A percentile compares a stretch with the other conserved stretches of the same genome.
phyloP scores from a whole-genome alignment of 1,284 basidiomycete genomes.

The Vanrija pseudolonga region DNA sequence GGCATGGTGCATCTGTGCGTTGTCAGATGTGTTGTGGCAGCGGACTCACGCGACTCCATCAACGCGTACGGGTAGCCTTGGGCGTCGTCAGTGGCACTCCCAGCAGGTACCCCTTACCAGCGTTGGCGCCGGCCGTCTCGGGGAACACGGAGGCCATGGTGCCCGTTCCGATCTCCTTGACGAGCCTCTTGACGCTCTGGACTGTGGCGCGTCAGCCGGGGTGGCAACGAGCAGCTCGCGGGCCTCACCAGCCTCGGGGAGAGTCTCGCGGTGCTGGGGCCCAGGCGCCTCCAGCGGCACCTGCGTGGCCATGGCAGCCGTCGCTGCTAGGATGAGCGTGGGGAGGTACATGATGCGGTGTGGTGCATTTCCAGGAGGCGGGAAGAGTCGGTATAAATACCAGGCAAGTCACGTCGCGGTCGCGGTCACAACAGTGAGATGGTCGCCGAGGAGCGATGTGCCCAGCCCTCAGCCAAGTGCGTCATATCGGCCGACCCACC shows the following conservation, averaged over 20 bases:
- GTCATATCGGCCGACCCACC: no score
- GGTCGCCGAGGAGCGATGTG: no score
- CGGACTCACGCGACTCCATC: conserved; percentile 51
- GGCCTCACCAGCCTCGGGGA: conserved; percentile 29
- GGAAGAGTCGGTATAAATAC: no score
- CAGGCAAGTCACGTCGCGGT: no score
- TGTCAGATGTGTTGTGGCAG: conserved; percentile 2
- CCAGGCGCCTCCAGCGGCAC: not conserved
- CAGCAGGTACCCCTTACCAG: conserved; percentile 18
- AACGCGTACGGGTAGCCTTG: conserved; percentile 59
- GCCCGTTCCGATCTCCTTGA: conserved; percentile 27
- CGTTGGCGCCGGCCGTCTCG: conserved; percentile 16
- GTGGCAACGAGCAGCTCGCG: not conserved
- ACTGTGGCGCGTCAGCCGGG: conserved; percentile 5
- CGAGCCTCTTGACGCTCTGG: conserved; percentile 4
- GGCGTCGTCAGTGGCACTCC: conserved; percentile 1
- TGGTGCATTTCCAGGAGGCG: not conserved
- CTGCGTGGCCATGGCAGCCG: not conserved
- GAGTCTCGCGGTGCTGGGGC: conserved; percentile 22
- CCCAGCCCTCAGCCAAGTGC: no score
- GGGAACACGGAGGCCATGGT: conserved; percentile 45
- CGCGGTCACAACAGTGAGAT: no score
- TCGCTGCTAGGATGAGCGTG: not conserved
- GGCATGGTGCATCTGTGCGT: conserved; percentile 54
- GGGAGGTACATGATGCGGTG: conserved; percentile 5